Evolutionary conservation across 2,329 filamentous ascomycete species (phyloP).

Genomic region (Paramyrothecium sp.): DNA sequence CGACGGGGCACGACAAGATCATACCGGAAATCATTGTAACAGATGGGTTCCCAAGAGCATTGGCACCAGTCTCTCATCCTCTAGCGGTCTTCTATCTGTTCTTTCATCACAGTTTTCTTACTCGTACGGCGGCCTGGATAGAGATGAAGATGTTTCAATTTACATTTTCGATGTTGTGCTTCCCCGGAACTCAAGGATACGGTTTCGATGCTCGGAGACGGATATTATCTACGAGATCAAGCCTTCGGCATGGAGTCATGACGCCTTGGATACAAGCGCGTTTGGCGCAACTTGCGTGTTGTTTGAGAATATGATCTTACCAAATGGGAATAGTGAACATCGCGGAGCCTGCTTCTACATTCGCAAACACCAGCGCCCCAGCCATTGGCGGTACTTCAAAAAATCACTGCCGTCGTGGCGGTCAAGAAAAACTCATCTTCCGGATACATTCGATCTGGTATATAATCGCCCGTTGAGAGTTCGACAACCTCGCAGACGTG

Average conservation of each 20-base stretch:
- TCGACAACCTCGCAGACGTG: too few relatives aligned
- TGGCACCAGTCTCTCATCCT: neutral
- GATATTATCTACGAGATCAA: neutral
- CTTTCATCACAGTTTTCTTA: neutral
- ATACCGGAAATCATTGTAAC: neutral
- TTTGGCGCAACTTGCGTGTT: neutral
- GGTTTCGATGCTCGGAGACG: neutral
- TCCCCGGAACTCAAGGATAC: neutral
- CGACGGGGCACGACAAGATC: neutral
- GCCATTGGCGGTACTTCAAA: too few relatives aligned
- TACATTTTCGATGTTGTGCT: neutral
- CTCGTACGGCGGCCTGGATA: neutral
- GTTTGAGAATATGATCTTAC: neutral
- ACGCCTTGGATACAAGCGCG: neutral
- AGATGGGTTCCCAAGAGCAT: neutral
- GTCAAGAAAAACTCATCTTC: too few relatives aligned
- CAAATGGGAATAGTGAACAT: constrained; percentile 40
- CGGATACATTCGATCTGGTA: too few relatives aligned
- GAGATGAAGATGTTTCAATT: neutral
- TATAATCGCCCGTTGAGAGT: too few relatives aligned
- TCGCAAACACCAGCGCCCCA: too few relatives aligned
- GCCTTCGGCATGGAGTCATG: neutral
- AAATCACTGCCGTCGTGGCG: too few relatives aligned
- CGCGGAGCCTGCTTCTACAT: neutral
- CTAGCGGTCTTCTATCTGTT: neutral